Evolutionary conservation across 1,284 basidiomycete genomes (phyloP).

Genomic region (Xerocomus minutiporus): DNA sequence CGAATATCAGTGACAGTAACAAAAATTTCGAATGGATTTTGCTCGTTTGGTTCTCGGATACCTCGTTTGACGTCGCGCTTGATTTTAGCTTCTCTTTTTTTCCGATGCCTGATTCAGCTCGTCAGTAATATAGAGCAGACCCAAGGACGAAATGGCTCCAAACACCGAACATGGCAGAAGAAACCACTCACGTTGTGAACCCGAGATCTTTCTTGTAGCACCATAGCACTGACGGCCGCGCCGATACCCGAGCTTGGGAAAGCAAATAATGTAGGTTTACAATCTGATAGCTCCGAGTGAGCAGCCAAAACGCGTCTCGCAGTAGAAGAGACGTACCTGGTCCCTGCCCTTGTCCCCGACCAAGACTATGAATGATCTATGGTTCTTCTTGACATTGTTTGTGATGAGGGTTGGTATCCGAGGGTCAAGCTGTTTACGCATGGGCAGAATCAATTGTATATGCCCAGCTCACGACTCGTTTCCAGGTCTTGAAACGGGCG

Average conservation of each 20-base stretch:
- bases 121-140: background rate
- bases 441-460: slow-evolving; percentile 23
- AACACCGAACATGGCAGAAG: background rate
- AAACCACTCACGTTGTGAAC: slow-evolving; percentile 71
- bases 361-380: slow-evolving; percentile 94
- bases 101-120: slow-evolving; percentile 69
- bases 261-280: slow-evolving; percentile 95
- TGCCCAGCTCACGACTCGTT: background rate
- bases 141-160: background rate
- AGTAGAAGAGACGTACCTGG: slow-evolving; percentile 53
- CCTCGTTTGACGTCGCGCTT: slow-evolving; percentile 94
- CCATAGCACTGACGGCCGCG: slow-evolving; percentile 90
- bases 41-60: slow-evolving; percentile 90
- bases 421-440: slow-evolving; percentile 86
- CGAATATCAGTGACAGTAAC: slow-evolving; percentile 98
- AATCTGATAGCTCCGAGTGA: slow-evolving; percentile 48
- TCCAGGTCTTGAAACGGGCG: no score
- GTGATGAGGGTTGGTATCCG: slow-evolving; percentile 90
- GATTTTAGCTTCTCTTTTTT: slow-evolving; percentile 94
- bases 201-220: slow-evolving; percentile 97
- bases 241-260: slow-evolving; percentile 85
- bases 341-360: slow-evolving; percentile 95
- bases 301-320: background rate
- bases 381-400: slow-evolving; percentile 90
- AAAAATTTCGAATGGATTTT: slow-evolving; percentile 97